Base-by-base conservation (phyloP, 495 filamentous ascomycete species). In the Daldinia concentrica region DNA sequence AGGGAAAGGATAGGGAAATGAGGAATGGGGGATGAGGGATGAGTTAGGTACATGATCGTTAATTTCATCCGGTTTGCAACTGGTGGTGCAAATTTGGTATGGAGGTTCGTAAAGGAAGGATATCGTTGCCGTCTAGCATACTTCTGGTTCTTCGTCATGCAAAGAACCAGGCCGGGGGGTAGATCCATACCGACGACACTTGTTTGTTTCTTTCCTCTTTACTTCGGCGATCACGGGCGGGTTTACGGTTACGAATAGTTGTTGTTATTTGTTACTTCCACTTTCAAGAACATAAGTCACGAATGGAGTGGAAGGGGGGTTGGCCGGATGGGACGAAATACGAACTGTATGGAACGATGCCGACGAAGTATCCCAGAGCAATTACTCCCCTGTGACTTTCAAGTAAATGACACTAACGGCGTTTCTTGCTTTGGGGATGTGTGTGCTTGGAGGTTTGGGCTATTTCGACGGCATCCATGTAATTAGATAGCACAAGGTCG, bases 401-500 rank as follows among this genome's bases (percentile, higher is more conserved):
- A 22, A 48, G 17, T 19, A 9, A 48, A 48, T 24, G 43, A 19
- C 9, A 48, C 43, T 1, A 24, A 12, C 24, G 43, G 43, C 43
- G 43, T 48, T 48, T 45, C 43, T 48, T 22, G 17, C 19, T 48
- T 24, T 48, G 43, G 24, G 43, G 8, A n/a, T n/a, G 11, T 24
- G 19, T 22, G 19, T 24, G 17, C 43, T 22, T 22, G 43, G 43
- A 48, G 3, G 43, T 48, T 48, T 11, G 9, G 43, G 19, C 7
- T 48, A 19, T 24, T 48, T 48, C 19, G 43, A 9, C 19, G 19
- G 17, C 9, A 48, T 48, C 1, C 17, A 48, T 48, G 43, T 48
- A 48, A 48, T 48, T 48, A 48, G 43, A 48, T 48, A 48, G 43
- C 43, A 48, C 12, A 22, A 48, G 43, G 43, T 48, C 43, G 3